Evolutionary conservation across 2,329 filamentous ascomycete genomes (phyloP).

Genomic region (Xylariaceae sp.): DNA sequence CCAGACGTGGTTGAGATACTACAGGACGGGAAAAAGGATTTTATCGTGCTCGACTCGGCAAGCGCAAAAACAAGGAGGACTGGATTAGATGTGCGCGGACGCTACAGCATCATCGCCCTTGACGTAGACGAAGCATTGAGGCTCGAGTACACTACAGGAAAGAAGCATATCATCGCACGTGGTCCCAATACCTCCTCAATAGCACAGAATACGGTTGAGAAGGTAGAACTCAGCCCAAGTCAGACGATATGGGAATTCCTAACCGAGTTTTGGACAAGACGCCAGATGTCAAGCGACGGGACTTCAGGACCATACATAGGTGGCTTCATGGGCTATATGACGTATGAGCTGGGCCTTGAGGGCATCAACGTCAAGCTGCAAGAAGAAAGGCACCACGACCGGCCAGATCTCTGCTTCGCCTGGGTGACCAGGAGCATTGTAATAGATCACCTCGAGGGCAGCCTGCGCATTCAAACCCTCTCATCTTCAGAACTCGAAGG

Average conservation of each 20-base stretch:
- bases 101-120: constrained; percentile 77
- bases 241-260: constrained; percentile 59
- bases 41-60: constrained; percentile 66
- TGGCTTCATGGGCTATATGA: constrained; percentile 83
- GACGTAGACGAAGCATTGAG: constrained; percentile 63
- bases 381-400: constrained; percentile 46
- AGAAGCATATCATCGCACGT: constrained; percentile 47
- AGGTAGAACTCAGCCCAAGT: constrained; percentile 36
- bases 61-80: constrained; percentile 56
- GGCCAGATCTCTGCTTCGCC: constrained; percentile 76
- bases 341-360: constrained; percentile 80
- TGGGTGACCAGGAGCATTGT: constrained; percentile 82
- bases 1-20: constrained; percentile 63
- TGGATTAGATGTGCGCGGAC: constrained; percentile 58
- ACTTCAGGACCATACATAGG: constrained; percentile 74
- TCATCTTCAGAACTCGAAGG: constrained; percentile 44
- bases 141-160: constrained; percentile 63
- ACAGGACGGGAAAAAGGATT: constrained; percentile 49
- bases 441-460: constrained; percentile 71
- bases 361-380: constrained; percentile 57
- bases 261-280: constrained; percentile 51
- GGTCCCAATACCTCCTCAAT: constrained; percentile 21
- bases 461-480: constrained; percentile 73
- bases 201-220: constrained; percentile 35
- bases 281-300: constrained; percentile 34